phyloP scores from a whole-genome alignment of 2,329 filamentous ascomycete species.

The Trichoderma semiorbis region DNA sequence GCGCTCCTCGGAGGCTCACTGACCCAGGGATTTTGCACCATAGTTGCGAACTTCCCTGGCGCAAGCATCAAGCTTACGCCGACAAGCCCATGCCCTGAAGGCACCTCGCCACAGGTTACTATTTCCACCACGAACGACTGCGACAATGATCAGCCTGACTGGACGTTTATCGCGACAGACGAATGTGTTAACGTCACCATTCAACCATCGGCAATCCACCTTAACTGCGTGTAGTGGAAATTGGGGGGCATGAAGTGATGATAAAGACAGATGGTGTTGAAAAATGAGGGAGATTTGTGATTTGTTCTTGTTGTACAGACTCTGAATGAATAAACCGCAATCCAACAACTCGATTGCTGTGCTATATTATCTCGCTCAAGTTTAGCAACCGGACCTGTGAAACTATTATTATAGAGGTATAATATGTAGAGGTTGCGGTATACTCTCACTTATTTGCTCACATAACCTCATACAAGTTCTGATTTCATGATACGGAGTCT shows the following conservation, averaged over 20 bases:
- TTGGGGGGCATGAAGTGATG: background rate
- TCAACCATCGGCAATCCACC: background rate
- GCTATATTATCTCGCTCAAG: constrained; percentile 16
- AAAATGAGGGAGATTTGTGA: background rate
- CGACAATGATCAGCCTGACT: background rate
- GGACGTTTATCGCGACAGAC: background rate
- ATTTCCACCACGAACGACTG: background rate
- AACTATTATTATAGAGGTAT: background rate
- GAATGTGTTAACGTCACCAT: background rate
- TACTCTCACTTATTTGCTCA: too few species aligned
- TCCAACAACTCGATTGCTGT: background rate
- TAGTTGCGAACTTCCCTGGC: background rate
- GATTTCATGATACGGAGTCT: too few species aligned
- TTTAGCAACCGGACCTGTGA: constrained; percentile 27
- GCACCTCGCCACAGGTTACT: background rate
- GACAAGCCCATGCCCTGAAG: background rate
- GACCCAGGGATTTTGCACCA: background rate
- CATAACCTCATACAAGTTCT: too few species aligned
- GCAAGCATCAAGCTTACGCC: background rate
- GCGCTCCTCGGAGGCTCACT: background rate
- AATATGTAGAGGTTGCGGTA: too few species aligned
- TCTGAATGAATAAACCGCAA: background rate
- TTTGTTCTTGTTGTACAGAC: background rate
- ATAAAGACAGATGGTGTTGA: background rate
- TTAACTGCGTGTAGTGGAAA: background rate